Percentiles rank a stretch among this genome's conserved stretches.
phyloP scores from a whole-genome alignment of 1,139 yeast species.

The Tardiomyces depauwii region DNA sequence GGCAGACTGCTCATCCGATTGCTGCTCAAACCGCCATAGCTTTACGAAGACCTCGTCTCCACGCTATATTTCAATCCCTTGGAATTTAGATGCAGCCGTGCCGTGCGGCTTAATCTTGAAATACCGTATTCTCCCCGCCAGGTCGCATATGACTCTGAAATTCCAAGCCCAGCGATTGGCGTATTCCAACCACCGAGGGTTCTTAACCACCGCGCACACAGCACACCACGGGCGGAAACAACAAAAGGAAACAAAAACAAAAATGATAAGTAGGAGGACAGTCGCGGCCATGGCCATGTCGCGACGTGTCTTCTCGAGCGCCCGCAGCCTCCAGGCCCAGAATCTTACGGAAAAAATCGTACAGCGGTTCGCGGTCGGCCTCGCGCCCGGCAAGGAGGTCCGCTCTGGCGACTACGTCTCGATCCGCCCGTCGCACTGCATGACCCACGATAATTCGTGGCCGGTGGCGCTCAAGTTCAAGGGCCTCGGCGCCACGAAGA shows the following conservation, averaged over 20 bases:
- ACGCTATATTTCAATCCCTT: too few relatives aligned
- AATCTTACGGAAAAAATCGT: conserved; percentile 92
- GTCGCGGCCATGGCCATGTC: too few relatives aligned
- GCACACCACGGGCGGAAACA: too few relatives aligned
- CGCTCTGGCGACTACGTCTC: conserved; percentile 91
- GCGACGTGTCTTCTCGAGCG: neutral
- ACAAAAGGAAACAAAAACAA: too few relatives aligned
- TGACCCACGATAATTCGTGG: conserved; percentile 99
- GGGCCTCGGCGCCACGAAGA: conserved; percentile 83
- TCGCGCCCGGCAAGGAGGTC: conserved; percentile 59
- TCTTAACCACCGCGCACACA: too few relatives aligned
- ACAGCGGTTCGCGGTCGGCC: conserved; percentile 81
- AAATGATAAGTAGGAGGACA: too few relatives aligned
- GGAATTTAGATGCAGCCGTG: too few relatives aligned
- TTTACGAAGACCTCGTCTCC: too few relatives aligned
- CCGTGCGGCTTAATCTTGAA: too few relatives aligned
- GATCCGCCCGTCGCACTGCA: conserved; percentile 90
- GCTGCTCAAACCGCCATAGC: too few relatives aligned
- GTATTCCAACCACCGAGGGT: conserved; percentile 49
- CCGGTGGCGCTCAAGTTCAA: conserved; percentile 95
- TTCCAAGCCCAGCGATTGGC: conserved; percentile 48
- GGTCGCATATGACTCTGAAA: conserved; percentile 7
- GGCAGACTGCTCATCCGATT: too few relatives aligned
- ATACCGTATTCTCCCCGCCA: conserved; percentile 20
- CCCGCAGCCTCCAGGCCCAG: conserved; percentile 31